Evolutionary conservation across 352 stramenopile species (phyloP), one percentile per base, ranked within the genome.

Genomic region (Pythium rhizo-oryzae): DNA sequence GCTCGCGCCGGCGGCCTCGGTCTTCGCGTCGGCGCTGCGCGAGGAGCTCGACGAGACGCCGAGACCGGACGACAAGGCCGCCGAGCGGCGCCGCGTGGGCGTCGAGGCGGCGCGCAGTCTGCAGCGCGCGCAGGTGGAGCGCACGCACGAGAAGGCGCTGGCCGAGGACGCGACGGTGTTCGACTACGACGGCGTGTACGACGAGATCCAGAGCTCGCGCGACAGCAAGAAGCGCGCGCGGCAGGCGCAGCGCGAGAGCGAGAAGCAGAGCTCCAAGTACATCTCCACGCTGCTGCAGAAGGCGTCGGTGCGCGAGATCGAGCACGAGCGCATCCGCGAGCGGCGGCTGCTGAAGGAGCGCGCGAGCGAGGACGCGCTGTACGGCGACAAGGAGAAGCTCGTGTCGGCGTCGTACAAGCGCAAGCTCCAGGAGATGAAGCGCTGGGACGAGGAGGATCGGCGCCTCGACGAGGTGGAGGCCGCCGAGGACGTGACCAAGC

Each of bases 161-260:
- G 82, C 76, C 1, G 75, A 95, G 62, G 89, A 97, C 67, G 75
- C 91, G 24, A 89, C 82, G 1, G 87, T 96, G 41, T 98, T 96
- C 57, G 91, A 98, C 66, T 98, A 98, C 56, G 92, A 98, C 70
- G 81, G 82, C 37, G 85, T 96, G 19, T 97, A 97, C 77, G 91
- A 98, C 67, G 69, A 85, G 16, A 93, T 98, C 65, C 85, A 91
- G 67, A 84, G 58, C 33, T 58, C 67, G 2, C 65, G 80, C 11
- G 63, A 77, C 33, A 72, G 69, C 39, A 72, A 87, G 63, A 77
- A 76, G 50, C 58, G 59, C 4, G 71, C 78, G 52, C 76, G 70
- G 47, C 85, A 91, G 41, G 70, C 64, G 1, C 71, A 86, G 62
- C 72, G 81, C 49, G 79, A 86, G 57, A 62, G 67, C 9, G 85